Conservation (phyloP, 129 eudicot genomes). For the Flaveria robusta region DNA sequence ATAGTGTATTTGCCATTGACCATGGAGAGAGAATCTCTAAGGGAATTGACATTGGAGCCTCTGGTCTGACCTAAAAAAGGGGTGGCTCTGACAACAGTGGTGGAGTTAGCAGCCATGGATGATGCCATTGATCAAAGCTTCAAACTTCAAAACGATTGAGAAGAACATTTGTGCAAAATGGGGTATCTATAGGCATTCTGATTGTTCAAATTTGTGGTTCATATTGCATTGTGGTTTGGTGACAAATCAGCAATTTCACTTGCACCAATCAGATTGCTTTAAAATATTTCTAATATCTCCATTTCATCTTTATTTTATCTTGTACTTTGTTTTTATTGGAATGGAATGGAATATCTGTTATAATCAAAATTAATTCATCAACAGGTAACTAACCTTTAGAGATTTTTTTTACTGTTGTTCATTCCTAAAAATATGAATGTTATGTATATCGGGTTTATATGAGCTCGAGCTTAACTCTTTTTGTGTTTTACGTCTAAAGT, state of each 20-base stretch:
- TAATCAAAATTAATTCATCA: not conserved
- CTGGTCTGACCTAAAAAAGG: constrained; percentile 46
- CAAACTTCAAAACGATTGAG: constrained; percentile 22
- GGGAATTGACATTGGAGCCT: constrained; percentile 34
- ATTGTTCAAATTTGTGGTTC: constrained; percentile 31
- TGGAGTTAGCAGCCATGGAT: constrained; percentile 44
- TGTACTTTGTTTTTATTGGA: not conserved
- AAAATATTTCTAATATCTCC: constrained; percentile 32
- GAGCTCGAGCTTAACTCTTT: no score
- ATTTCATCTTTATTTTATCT: constrained; percentile 30
- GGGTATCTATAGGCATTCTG: constrained; percentile 22
- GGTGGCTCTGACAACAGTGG: constrained; percentile 35
- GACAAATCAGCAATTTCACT: constrained; percentile 39
- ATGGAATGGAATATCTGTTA: not conserved
- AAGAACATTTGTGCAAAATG: constrained; percentile 15
- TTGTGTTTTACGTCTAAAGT: no score
- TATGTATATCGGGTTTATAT: no score
- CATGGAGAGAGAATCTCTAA: constrained; percentile 40
- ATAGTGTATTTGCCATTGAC: constrained; percentile 39
- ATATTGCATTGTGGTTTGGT: constrained; percentile 28
- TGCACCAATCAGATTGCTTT: constrained; percentile 33
- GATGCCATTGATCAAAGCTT: constrained; percentile 29
- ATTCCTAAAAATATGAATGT: no score
- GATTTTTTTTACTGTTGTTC: no score
- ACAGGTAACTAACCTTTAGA: not conserved